These are phyloP conservation scores for Fusarium agapanthi DNA, from an alignment of 2,329 filamentous ascomycete genomes.

Conservation along the genomic window DNA sequence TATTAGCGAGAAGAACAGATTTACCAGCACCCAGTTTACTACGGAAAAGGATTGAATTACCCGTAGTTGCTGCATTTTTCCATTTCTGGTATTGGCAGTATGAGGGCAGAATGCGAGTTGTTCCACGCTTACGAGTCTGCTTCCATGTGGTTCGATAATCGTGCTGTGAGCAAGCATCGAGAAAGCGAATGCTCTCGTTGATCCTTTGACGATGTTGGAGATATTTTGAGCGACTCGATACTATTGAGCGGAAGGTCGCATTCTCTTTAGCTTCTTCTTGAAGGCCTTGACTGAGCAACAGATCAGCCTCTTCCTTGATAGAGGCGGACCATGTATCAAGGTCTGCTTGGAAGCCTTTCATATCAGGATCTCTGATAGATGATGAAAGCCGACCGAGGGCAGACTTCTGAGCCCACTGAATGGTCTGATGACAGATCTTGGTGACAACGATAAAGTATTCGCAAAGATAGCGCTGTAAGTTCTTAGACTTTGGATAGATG, in stretches of 20 bases:
- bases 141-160: not conserved
- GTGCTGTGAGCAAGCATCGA: not conserved
- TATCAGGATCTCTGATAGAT: not conserved
- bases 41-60: not conserved
- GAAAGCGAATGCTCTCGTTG: not conserved
- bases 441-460: not conserved
- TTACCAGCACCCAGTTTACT: not conserved
- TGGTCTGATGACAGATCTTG: not conserved
- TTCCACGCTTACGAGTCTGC: not conserved
- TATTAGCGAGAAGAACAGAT: not conserved
- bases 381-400: not conserved
- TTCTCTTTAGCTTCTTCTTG: not conserved
- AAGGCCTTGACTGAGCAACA: not conserved
- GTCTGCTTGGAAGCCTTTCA: not conserved
- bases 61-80: accelerated
- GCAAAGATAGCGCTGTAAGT: not conserved
- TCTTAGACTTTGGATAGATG: not conserved
- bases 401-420: too few relatives aligned
- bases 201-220: not conserved
- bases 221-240: not conserved
- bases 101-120: not conserved
- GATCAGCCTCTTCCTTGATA: not conserved
- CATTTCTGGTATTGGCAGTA: not conserved
- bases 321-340: not conserved
- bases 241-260: not conserved